Evolutionary conservation across 2,329 filamentous ascomycete species (phyloP), one percentile per base, ranked within the genome.

Genomic region (Fusarium humuli): DNA sequence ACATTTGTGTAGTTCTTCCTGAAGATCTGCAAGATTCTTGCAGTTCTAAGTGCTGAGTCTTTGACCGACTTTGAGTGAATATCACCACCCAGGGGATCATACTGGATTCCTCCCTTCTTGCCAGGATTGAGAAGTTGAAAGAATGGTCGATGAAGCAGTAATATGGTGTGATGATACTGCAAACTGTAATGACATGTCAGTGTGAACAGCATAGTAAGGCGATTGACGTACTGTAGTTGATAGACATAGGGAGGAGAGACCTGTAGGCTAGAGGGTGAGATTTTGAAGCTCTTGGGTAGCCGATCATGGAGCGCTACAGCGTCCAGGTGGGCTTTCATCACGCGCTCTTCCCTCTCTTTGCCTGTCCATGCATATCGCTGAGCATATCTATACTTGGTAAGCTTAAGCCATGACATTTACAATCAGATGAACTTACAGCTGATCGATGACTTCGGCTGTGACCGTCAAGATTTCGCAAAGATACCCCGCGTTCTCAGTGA

Each of bases 21-120:
- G n/a, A 69, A 71, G 14, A 71, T 71, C 2, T 61, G 69, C 7
- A 69, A 23, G 7, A 71, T 71, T 6, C 54, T 71, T 0, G 67
- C 37, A 2, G 68, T 71, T 6, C 57, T 66, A 1, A 62, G 34
- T 3, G 69, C 69, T 12, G 69, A 71, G 2, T 57, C 45, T 8
- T 55, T 61, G 30, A 59, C 64, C 4, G 69, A 65, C 20, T 57
- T 58, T 5, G 69, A 71, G 11, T 71, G 69, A 4, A 71, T 52
- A 4, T 71, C 69, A 2, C 70, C 54, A 2, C 68, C 68, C 2
- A 71, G 64, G 2, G 68, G 54, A 3, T 71, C 69, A 30, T 71
- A 71, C 6, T 45, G 48, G 4, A 71, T 65, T 13, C 34, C n/a
- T n/a, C 34, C n/a, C 7, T 12, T 61, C 20, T 60, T 61, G 9